A percentile compares a stretch with the other conserved stretches of the same genome.
Conservation (phyloP, 345 rosid species). For the Nasturtium officinale region DNA sequence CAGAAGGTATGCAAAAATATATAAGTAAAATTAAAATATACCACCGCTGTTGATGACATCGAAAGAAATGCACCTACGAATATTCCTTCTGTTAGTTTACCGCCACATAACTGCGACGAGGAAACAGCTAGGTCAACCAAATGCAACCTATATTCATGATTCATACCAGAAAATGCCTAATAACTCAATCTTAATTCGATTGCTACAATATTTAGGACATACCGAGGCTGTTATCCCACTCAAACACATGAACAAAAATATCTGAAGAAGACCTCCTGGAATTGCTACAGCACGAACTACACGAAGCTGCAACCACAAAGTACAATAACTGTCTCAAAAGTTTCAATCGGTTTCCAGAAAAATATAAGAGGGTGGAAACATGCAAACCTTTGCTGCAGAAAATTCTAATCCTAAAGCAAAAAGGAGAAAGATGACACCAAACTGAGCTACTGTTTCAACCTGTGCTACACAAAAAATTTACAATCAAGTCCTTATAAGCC, state of each 20-base stretch:
- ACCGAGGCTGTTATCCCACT: conserved; percentile 85
- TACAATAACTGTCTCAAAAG: conserved; percentile 25
- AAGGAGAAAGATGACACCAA: conserved; percentile 96
- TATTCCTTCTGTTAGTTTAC: conserved; percentile 84
- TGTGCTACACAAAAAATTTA: conserved; percentile 30
- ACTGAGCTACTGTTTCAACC: conserved; percentile 99
- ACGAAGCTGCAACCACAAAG: conserved; percentile 65
- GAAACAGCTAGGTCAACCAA: conserved; percentile 40
- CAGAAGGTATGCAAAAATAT: conserved; percentile 5
- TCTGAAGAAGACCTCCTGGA: conserved; percentile 89
- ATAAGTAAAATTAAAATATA: conserved; percentile 42
- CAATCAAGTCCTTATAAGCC: conserved; percentile 28
- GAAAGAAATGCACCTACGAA: conserved; percentile 90
- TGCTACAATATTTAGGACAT: conserved; percentile 35
- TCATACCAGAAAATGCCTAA: conserved; percentile 2
- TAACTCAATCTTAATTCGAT: neutral
- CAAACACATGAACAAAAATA: conserved; percentile 86
- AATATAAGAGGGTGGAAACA: conserved; percentile 26
- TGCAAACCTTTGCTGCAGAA: conserved; percentile 70
- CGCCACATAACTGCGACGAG: conserved; percentile 81
- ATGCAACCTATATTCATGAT: conserved; percentile 6
- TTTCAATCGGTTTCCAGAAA: conserved; percentile 5
- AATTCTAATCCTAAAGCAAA: conserved; percentile 94
- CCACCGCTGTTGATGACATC: conserved; percentile 98
- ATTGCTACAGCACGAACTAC: conserved; percentile 95